Base-by-base conservation (phyloP, 1,284 basidiomycete species). In the Neolentinus lepideus region DNA sequence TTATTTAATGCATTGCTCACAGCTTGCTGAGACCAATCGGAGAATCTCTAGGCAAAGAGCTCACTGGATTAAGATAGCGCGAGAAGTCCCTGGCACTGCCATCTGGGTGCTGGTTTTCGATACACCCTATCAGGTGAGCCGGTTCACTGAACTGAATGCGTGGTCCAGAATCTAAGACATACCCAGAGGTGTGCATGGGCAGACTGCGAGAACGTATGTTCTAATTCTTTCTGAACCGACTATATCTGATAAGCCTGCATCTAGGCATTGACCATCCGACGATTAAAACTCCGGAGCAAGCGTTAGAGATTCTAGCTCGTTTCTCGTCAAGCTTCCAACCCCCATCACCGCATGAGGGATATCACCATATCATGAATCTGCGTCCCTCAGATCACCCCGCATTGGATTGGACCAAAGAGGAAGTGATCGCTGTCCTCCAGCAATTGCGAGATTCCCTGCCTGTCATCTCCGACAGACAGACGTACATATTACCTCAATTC, bases 71-170 rank as follows among this genome's bases (percentile, higher is more conserved):
- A 67, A 75, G 56, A 87, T 90, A 60, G 85, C 85, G 8, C 76
- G 71, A 60, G 78, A 81, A 63, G 83, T 82, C 62, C 79, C 81
- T 54, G 77, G 75, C 58, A 83, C 79, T 58, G 66, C 69, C 54
- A 71, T 83, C 54, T 87, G 84, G 78, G 78, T 87, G 69, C 78
- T 90, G 69, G 79, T 85, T 60, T 86, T 88, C 61, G 81, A 88
- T 64, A 85, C 80, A 4, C 84, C 85, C 57, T 84, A 84, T 68
- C 75, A 85, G 68, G 88, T 88, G 63, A 73, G 82, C 71, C 2
- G 11, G 46, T 52, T 31, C 21, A 31, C 36, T 11, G 19, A 11
- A 26, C 14, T 26, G 12, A 24, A 24, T 14, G 29, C 14, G 51
- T 11, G 10, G 31, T 25, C 2, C 46, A 53, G 46, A 50, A 51